These are phyloP conservation scores for Phytophthora europaea DNA, from an alignment of 352 stramenopile species.

Conservation along the genomic window DNA sequence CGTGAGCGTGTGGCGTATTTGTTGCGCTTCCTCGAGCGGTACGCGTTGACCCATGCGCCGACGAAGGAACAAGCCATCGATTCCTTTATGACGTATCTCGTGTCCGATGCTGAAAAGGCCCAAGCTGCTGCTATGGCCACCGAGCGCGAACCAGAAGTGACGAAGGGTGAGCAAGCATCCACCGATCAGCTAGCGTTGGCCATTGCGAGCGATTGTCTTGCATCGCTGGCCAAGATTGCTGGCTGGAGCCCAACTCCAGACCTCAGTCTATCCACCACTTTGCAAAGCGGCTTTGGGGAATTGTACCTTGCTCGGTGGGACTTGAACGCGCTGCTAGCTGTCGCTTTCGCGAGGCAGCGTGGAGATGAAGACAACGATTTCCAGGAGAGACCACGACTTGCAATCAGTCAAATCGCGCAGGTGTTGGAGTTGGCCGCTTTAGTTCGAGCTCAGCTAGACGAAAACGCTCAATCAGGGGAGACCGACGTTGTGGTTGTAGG, in stretches of 20 bases:
- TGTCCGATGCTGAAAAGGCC: constrained; percentile 37
- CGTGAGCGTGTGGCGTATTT: constrained; percentile 65
- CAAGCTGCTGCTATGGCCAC: constrained; percentile 11
- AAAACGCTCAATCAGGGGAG: constrained; percentile 16
- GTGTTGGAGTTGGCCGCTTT: constrained; percentile 40
- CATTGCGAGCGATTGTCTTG: constrained; percentile 40
- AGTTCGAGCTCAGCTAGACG: constrained; percentile 30
- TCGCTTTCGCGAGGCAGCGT: constrained; percentile 50
- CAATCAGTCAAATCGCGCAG: constrained; percentile 43
- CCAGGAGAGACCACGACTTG: constrained; percentile 44
- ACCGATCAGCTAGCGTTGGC: constrained; percentile 6
- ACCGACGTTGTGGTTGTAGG: constrained; percentile 18
- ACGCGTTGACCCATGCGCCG: constrained; percentile 59
- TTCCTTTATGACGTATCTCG: constrained; percentile 63
- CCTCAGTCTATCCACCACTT: constrained; percentile 4
- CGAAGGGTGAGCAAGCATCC: constrained; percentile 16
- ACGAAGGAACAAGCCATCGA: constrained; percentile 60
- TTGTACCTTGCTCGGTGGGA: constrained; percentile 63
- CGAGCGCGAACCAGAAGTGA: constrained; percentile 15
- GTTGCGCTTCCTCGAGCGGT: constrained; percentile 74
- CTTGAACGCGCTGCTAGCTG: constrained; percentile 50
- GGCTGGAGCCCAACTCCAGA: constrained; percentile 23
- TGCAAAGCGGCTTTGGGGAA: constrained; percentile 49
- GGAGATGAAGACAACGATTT: constrained; percentile 55
- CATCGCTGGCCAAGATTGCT: constrained; percentile 52